A percentile compares a stretch with the other conserved stretches of the same genome.
These are phyloP conservation scores for Neurospora tetraspora DNA, from an alignment of 495 filamentous ascomycete genomes.

Conservation along the genomic window DNA sequence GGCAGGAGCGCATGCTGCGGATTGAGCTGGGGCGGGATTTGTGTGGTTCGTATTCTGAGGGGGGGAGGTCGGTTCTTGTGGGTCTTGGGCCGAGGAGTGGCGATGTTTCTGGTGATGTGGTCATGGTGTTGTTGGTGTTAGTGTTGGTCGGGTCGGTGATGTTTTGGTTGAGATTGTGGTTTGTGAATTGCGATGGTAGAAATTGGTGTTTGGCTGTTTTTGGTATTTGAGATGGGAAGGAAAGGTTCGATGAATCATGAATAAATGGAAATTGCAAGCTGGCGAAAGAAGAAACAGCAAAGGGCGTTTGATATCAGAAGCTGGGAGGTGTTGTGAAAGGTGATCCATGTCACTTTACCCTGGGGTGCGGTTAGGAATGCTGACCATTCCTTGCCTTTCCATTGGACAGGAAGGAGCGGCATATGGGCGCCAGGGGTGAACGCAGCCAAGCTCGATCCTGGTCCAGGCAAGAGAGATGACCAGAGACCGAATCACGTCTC, in stretches of 20 bases:
- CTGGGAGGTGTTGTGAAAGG: neutral
- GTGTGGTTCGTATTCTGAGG: neutral
- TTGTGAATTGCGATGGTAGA: neutral
- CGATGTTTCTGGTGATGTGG: neutral
- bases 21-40: neutral
- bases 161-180: neutral
- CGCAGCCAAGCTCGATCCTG: neutral
- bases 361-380: neutral
- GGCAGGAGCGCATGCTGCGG: neutral
- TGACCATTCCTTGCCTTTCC: neutral
- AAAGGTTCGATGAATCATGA: neutral
- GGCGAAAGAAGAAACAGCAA: neutral
- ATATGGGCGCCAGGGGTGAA: neutral
- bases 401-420: neutral
- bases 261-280: neutral
- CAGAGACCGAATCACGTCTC: neutral
- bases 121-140: neutral
- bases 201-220: neutral
- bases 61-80: neutral
- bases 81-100: neutral
- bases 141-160: neutral
- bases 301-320: neutral
- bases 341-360: neutral
- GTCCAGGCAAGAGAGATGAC: neutral
- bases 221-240: neutral